Evolutionary conservation across 2,329 filamentous ascomycete genomes (phyloP), one percentile per base, ranked within the genome.

Genomic region (Aureobasidium lini): DNA sequence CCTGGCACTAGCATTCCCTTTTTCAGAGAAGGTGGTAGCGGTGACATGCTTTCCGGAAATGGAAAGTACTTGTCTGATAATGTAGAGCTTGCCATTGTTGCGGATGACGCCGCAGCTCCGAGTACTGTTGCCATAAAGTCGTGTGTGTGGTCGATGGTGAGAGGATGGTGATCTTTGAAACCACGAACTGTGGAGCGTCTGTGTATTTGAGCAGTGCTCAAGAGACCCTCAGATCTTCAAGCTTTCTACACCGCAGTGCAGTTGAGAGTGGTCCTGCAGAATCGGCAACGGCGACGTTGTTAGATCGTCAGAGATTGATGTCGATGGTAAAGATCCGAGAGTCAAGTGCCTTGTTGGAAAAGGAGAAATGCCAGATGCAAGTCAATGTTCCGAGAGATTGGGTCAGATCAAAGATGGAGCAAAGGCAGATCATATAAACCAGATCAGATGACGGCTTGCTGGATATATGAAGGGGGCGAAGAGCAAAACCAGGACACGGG

Each of bases 1-100:
- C 66, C 70, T 29, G 70, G 62, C 3, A 66, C 64, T 2, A 71
- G 60, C n/a, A 72, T 64, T 44, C 69, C 70, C 37, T 64, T 50
- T 31, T 64, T 63, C 9, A 70, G 50, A 4, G 29, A 54, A 1
- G 32, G 32, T 6, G 65, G 54, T 13, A 72, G 65, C 5, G 61
- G 59, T 1, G 57, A 46, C 18, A 64, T 47, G 61, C 66, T 70
- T 65, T 70, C 69, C 2, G 70, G 70, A 43, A 62, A 46, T 13
- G 66, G 63, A 39, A 68, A 72, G 62, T 69, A 71, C 37, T 58
- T 39, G 11, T 43, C 1, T 6, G 42, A 15, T 40, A 40, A 13
- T 40, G 54, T 39, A 8, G 60, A 56, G 29, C 39, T 36, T 50
- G 34, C 15, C 28, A 50, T 59, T 34, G 56, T 53, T n/a, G 47